Conservation (phyloP, 1,284 basidiomycete genomes). For the Ustilago cynodontis region DNA sequence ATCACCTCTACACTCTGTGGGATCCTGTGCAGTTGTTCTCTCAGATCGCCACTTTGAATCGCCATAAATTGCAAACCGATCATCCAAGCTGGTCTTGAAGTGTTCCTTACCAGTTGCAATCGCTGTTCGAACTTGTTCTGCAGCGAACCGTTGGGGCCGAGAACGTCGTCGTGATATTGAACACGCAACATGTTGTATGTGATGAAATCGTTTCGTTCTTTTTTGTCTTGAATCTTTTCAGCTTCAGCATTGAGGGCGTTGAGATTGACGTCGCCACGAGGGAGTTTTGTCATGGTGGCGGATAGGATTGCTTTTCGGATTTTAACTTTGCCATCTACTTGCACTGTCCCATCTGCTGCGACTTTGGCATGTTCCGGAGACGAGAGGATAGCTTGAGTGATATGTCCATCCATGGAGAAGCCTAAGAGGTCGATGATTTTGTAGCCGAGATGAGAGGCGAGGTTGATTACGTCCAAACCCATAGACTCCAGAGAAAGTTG, state of each 20-base stretch:
- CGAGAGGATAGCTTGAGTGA: slow-evolving; percentile 58
- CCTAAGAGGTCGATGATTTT: slow-evolving; percentile 56
- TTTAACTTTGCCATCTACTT: slow-evolving; percentile 32
- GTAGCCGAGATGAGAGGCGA: slow-evolving; percentile 47
- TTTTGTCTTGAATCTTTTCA: slow-evolving; percentile 20
- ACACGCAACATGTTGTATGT: slow-evolving; percentile 51
- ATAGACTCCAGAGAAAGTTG: slow-evolving; percentile 56
- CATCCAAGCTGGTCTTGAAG: slow-evolving; percentile 41
- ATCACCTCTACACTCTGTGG: slow-evolving; percentile 41
- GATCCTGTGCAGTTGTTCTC: slow-evolving; percentile 40
- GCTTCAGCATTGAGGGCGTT: slow-evolving; percentile 27
- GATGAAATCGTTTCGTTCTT: slow-evolving; percentile 42
- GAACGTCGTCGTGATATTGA: slow-evolving; percentile 58
- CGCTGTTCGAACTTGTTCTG: slow-evolving; percentile 31
- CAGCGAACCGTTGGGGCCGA: slow-evolving; percentile 18
- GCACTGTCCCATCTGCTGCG: neutral
- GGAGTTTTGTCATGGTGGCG: slow-evolving; percentile 65
- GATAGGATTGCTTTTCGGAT: slow-evolving; percentile 56
- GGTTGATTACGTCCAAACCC: slow-evolving; percentile 57
- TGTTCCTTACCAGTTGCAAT: slow-evolving; percentile 25
- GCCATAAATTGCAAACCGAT: slow-evolving; percentile 57
- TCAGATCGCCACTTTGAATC: slow-evolving; percentile 44
- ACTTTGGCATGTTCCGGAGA: neutral
- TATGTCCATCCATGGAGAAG: slow-evolving; percentile 67
- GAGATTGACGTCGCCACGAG: slow-evolving; percentile 54